Evolutionary conservation across 495 filamentous ascomycete species (phyloP).

Genomic region (Hypomontagnella submonticulosa): DNA sequence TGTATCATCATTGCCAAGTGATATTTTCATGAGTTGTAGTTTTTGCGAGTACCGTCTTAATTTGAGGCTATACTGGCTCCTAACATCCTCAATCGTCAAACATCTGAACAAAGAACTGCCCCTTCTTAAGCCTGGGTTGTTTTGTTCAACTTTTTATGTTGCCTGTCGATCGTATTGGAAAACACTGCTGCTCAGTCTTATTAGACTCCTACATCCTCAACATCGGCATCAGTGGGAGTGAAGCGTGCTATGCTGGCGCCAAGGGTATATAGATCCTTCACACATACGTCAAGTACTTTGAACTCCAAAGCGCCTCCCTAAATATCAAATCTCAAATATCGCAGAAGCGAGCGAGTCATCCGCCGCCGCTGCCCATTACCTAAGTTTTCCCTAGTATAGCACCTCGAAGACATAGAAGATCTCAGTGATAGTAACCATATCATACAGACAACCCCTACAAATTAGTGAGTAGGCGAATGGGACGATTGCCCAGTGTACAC

Average conservation of each 20-base stretch:
- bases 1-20: too few relatives aligned
- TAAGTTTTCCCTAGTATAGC: constrained; percentile 1
- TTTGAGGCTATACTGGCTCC: too few relatives aligned
- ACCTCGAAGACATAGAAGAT: constrained; percentile 4
- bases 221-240: constrained; percentile 12
- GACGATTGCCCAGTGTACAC: constrained; percentile 40
- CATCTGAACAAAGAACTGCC: too few relatives aligned
- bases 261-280: constrained; percentile 23
- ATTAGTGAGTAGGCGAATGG: constrained; percentile 18
- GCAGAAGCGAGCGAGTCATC: constrained; percentile 21
- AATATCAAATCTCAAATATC: not conserved
- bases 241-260: constrained; percentile 14
- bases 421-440: constrained; percentile 13
- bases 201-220: constrained; percentile 10
- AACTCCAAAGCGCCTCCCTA: constrained; percentile 34
- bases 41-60: too few relatives aligned
- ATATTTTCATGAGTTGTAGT: too few relatives aligned
- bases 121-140: too few relatives aligned
- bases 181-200: constrained; percentile 10
- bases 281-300: constrained; percentile 2
- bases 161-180: constrained; percentile 1
- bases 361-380: constrained; percentile 8
- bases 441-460: constrained; percentile 14
- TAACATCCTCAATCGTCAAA: too few relatives aligned
- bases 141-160: not conserved